Percentiles rank a stretch among this genome's conserved stretches.
Conservation (phyloP, 2,329 filamentous ascomycete genomes). For the Cordyceps militaris region DNA sequence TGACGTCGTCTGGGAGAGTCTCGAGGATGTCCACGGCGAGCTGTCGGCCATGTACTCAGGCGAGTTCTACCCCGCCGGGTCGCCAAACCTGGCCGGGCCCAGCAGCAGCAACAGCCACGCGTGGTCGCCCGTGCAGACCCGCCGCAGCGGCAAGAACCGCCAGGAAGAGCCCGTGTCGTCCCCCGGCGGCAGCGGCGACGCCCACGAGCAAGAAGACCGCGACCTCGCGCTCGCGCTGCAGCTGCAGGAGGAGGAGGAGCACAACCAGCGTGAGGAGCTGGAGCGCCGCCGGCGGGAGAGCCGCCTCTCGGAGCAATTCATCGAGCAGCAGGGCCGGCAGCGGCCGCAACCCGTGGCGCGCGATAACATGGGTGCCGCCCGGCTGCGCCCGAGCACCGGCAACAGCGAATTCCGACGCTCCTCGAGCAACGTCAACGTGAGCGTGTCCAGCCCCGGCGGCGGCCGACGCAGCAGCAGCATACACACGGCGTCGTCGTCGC, state of each 20-base stretch:
- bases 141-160: slow-evolving; percentile 23
- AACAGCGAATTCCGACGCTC: slow-evolving; percentile 38
- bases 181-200: slow-evolving; percentile 30
- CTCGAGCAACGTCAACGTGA: slow-evolving; percentile 18
- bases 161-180: slow-evolving; percentile 12
- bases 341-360: background rate
- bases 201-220: slow-evolving; percentile 72
- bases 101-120: slow-evolving; percentile 20
- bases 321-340: slow-evolving; percentile 53
- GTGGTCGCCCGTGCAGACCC: slow-evolving; percentile 49
- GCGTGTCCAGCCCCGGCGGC: background rate
- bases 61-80: slow-evolving; percentile 80
- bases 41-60: slow-evolving; percentile 79
- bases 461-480: background rate
- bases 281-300: slow-evolving; percentile 59
- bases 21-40: slow-evolving; percentile 81
- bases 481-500: slow-evolving; percentile 8
- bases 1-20: slow-evolving; percentile 92
- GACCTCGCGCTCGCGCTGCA: slow-evolving; percentile 85
- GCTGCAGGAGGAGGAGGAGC: slow-evolving; percentile 89
- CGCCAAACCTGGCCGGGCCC: slow-evolving; percentile 20
- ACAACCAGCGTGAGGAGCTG: slow-evolving; percentile 60
- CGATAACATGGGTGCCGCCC: too few relatives aligned
- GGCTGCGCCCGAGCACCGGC: slow-evolving; percentile 22
- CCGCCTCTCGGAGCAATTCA: slow-evolving; percentile 61